Percentiles rank a stretch among this genome's conserved stretches.
Evolutionary conservation across 352 stramenopile genomes (phyloP).

Genomic region (Phytophthora fragariaefolia): DNA sequence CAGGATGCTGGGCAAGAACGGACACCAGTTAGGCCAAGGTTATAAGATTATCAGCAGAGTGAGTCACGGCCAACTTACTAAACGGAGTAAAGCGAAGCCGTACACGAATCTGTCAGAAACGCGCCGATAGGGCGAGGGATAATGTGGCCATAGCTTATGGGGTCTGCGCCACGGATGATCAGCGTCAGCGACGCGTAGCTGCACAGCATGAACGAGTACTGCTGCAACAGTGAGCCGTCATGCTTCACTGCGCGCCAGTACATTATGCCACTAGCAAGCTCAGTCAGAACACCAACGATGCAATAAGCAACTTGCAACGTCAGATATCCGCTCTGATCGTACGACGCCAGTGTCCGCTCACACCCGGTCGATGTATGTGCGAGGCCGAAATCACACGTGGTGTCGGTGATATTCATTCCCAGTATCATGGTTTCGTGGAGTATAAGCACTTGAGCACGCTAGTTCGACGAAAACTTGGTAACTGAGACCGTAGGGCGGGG

Average conservation of each 20-base stretch:
- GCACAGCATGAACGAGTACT: slow-evolving; percentile 38
- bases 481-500: slow-evolving; percentile 6
- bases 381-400: slow-evolving; percentile 30
- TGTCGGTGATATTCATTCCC: slow-evolving; percentile 32
- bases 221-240: slow-evolving; percentile 32
- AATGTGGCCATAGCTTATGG: slow-evolving; percentile 38
- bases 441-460: neutral
- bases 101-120: slow-evolving; percentile 44
- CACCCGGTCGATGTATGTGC: slow-evolving; percentile 27
- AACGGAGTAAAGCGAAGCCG: slow-evolving; percentile 41
- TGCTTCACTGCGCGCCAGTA: slow-evolving; percentile 29
- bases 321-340: slow-evolving; percentile 29
- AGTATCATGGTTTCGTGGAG: slow-evolving; percentile 10
- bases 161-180: slow-evolving; percentile 36
- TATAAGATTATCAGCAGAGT: neutral
- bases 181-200: slow-evolving; percentile 42
- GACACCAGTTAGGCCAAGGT: slow-evolving; percentile 3
- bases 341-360: slow-evolving; percentile 32
- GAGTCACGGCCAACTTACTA: slow-evolving; percentile 37
- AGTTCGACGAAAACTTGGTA: slow-evolving; percentile 13
- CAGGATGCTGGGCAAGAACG: slow-evolving; percentile 29
- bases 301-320: slow-evolving; percentile 38
- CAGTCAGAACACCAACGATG: slow-evolving; percentile 20
- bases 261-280: slow-evolving; percentile 31
- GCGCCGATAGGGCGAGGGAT: slow-evolving; percentile 31